Evolutionary conservation across 192 early-diverging fungal genomes (phyloP), one percentile per base, ranked within the genome.

Genomic region (Endogone sp.): DNA sequence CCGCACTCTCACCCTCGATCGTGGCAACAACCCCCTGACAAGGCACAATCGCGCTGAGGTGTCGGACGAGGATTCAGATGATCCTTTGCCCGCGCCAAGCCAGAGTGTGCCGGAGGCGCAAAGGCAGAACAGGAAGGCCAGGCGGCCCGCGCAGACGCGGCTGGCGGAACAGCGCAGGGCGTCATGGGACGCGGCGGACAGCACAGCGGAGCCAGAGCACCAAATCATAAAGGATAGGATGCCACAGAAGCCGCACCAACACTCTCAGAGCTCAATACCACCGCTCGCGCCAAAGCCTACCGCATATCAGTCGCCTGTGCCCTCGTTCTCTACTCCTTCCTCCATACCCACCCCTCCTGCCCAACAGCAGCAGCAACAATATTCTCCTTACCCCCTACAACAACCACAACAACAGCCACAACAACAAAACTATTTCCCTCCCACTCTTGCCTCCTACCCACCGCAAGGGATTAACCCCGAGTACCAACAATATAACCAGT

Each of bases 1-100:
- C 29, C 61, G 75, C 4, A 76, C 75, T 2, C 31, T 76, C 3
- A 76, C 75, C 16, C 68, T 71, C 24, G 66, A 76, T 62, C 75
- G 70, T 2, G 71, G 71, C 1, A 58, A 56, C 16, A 73, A 73
- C 16, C 68, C 68, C 26, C 60, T 77, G 23, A 37, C 58, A 0
- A 20, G 59, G 3, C 64, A 31, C 21, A 31, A 49, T 6, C 37
- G 37, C 6, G 0, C 37, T n/a, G n/a, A n/a, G 37, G 9, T 16
- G 37, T 49, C 37, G 37, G 37, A 49, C 1, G 37, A 49, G 37
- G 37, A 49, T n/a, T n/a, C n/a, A n/a, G n/a, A n/a, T n/a, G n/a
- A n/a, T n/a, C n/a, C n/a, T n/a, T n/a, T n/a, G n/a, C n/a, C n/a
- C n/a, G n/a, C n/a, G n/a, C n/a, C n/a, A n/a, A n/a, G n/a, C n/a